These are phyloP conservation scores for Pseudoneurospora amorphoporcata DNA, from an alignment of 495 filamentous ascomycete genomes.

Conservation along the genomic window DNA sequence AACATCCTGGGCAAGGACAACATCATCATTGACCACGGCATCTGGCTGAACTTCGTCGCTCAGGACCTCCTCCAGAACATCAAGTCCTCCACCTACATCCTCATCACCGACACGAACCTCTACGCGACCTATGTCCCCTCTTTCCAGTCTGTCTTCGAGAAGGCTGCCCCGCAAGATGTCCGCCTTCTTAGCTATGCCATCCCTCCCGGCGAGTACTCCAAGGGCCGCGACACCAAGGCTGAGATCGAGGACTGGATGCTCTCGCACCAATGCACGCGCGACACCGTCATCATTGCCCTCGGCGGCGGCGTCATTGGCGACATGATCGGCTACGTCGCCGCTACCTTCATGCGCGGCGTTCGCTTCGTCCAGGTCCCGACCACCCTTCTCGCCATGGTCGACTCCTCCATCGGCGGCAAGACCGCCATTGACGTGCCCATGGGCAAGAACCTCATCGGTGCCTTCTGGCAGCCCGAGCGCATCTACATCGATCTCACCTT, in stretches of 20 bases:
- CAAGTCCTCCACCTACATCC: slow-evolving; percentile 81
- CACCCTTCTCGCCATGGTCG: slow-evolving; percentile 91
- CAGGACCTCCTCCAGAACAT: slow-evolving; percentile 71
- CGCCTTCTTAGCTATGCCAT: slow-evolving; percentile 80
- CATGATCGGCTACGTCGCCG: slow-evolving; percentile 92
- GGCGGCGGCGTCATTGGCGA: slow-evolving; percentile 98
- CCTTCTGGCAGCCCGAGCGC: slow-evolving; percentile 91
- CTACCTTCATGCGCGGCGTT: slow-evolving; percentile 96
- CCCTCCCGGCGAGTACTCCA: slow-evolving; percentile 85
- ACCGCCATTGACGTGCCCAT: slow-evolving; percentile 96
- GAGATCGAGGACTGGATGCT: slow-evolving; percentile 98
- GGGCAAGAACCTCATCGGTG: slow-evolving; percentile 91
- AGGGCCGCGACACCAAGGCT: slow-evolving; percentile 83
- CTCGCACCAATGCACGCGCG: slow-evolving; percentile 78
- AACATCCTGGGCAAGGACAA: slow-evolving; percentile 53
- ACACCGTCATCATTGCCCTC: slow-evolving; percentile 88
- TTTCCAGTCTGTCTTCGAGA: slow-evolving; percentile 65
- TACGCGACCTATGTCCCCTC: slow-evolving; percentile 63
- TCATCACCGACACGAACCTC: slow-evolving; percentile 94
- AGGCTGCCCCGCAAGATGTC: slow-evolving; percentile 41
- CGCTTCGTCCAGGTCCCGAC: slow-evolving; percentile 95
- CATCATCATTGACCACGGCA: slow-evolving; percentile 84
- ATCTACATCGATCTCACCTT: slow-evolving; percentile 94
- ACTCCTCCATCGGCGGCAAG: slow-evolving; percentile 96
- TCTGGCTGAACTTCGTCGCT: slow-evolving; percentile 75